phyloP scores from a whole-genome alignment of 371 early-diverging fungal genomes.

The Rhizopus stolonifer region DNA sequence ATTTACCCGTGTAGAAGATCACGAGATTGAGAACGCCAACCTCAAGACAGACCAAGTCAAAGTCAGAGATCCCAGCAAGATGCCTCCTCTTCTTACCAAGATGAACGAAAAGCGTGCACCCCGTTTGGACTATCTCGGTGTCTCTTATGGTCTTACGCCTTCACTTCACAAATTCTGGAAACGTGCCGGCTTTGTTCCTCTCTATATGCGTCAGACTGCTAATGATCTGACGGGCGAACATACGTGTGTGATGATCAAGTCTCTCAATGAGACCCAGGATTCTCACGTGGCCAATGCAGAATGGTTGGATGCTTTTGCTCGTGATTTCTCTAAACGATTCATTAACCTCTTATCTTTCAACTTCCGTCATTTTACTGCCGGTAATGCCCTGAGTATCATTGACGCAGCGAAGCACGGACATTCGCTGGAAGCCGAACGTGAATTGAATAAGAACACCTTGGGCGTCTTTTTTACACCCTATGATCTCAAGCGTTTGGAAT shows the following conservation, averaged over 20 bases:
- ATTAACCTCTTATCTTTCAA: constrained; percentile 83
- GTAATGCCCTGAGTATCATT: constrained; percentile 81
- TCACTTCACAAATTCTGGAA: constrained; percentile 97
- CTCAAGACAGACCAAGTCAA: constrained; percentile 76
- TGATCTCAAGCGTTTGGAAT: constrained; percentile 94
- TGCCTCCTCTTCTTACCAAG: constrained; percentile 89
- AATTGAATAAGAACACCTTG: constrained; percentile 55
- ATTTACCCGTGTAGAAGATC: constrained; percentile 55
- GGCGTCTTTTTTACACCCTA: constrained; percentile 72
- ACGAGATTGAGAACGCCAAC: constrained; percentile 64
- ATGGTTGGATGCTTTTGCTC: constrained; percentile 80
- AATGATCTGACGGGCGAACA: constrained; percentile 99
- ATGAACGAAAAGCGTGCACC: constrained; percentile 78
- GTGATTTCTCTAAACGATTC: constrained; percentile 90
- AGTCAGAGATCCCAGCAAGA: constrained; percentile 81
- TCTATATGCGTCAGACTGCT: constrained; percentile 95
- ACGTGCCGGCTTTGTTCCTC: constrained; percentile 85
- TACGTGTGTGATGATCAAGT: constrained; percentile 94
- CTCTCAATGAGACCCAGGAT: constrained; percentile 56
- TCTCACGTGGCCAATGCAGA: constrained; percentile 53
- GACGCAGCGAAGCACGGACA: constrained; percentile 66
- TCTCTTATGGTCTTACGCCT: constrained; percentile 93
- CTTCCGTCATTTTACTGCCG: constrained; percentile 81
- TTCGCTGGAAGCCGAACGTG: constrained; percentile 23
- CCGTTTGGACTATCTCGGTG: constrained; percentile 94